Evolutionary conservation across 2,329 filamentous ascomycete genomes (phyloP).

Genomic region (Cytospora mali): DNA sequence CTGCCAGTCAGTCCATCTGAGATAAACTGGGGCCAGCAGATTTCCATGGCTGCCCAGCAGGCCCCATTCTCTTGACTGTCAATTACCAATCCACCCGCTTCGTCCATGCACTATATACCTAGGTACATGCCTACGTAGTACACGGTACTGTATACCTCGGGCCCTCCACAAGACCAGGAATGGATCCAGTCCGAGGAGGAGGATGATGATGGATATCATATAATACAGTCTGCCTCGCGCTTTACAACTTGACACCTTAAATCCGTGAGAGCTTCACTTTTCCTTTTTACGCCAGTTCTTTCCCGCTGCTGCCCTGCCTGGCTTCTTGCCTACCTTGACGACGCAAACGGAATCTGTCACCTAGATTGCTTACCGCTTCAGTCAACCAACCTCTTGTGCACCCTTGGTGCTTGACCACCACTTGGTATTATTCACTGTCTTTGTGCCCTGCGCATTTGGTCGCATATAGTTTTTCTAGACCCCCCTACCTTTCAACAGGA

Average conservation of each 20-base stretch:
- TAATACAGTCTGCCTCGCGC: constrained; percentile 4
- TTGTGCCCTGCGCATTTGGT: not conserved
- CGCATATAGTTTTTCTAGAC: not conserved
- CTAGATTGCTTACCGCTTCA: not conserved
- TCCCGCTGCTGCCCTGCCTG: not conserved
- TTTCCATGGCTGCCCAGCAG: not conserved
- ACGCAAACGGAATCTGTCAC: not conserved
- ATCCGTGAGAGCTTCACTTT: not conserved
- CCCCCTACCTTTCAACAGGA: not conserved
- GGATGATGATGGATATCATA: not conserved
- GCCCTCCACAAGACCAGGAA: constrained; percentile 8
- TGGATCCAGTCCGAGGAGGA: constrained; percentile 11
- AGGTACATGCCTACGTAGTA: no score
- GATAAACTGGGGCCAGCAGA: not conserved
- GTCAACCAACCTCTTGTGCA: not conserved
- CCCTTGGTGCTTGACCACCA: not conserved
- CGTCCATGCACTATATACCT: no score
- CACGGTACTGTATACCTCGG: constrained; percentile 8
- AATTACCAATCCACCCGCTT: constrained; percentile 17
- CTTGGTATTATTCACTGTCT: not conserved
- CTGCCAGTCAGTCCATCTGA: not conserved
- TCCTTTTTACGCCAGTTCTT: not conserved
- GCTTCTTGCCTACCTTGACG: not conserved
- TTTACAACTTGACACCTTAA: constrained; percentile 4
- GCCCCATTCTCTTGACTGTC: not conserved